A percentile compares a stretch with the other conserved stretches of the same genome.
Evolutionary conservation across 2,329 filamentous ascomycete species (phyloP).

Genomic region (Diaporthe helianthi): DNA sequence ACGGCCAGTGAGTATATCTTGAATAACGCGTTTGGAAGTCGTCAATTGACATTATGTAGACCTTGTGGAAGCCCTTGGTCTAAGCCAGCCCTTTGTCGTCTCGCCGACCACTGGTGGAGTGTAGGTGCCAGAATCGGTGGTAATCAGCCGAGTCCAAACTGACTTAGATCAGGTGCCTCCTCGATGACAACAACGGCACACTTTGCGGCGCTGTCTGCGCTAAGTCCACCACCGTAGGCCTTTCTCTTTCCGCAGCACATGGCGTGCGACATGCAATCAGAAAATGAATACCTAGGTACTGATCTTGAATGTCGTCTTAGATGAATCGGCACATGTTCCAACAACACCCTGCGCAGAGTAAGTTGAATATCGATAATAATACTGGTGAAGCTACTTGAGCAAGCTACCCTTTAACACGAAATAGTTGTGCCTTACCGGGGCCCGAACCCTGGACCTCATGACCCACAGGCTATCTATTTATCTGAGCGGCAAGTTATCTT

Average conservation of each 20-base stretch:
- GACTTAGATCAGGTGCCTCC: not conserved
- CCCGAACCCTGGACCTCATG: not conserved
- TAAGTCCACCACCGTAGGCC: not conserved
- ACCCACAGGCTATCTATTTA: not conserved
- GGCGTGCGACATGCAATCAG: too few species aligned
- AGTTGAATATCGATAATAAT: not conserved
- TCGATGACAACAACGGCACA: not conserved
- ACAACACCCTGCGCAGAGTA: not conserved
- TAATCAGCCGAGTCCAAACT: not conserved
- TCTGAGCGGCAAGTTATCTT: not conserved
- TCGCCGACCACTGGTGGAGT: not conserved
- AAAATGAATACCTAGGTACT: too few species aligned
- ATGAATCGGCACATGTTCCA: not conserved
- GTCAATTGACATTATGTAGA: not conserved
- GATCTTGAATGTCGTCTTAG: not conserved
- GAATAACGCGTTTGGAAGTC: too few species aligned
- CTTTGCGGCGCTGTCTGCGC: not conserved
- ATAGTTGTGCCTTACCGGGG: not conserved
- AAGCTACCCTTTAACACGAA: not conserved
- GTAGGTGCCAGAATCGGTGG: not conserved
- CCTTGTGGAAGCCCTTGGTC: not conserved
- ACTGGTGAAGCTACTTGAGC: not conserved
- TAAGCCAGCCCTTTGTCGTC: not conserved
- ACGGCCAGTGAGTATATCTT: too few species aligned
- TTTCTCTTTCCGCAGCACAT: too few species aligned